Evolutionary conservation across 2,329 filamentous ascomycete species (phyloP).

Genomic region (Podosphaera aphanis): DNA sequence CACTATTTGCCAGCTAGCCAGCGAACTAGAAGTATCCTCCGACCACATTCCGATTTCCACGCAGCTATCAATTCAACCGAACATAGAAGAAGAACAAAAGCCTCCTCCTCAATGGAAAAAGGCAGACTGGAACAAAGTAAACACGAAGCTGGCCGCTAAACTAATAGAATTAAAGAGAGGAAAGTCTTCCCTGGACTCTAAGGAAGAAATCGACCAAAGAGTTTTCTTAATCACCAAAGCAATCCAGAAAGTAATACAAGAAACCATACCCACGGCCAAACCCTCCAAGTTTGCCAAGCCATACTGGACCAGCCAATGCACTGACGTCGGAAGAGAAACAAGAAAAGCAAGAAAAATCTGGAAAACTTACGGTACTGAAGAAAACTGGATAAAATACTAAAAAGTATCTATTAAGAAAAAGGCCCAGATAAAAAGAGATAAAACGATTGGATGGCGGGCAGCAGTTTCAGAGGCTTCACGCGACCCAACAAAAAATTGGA

Average conservation of each 20-base stretch:
- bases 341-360: not conserved
- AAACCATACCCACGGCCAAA: not conserved
- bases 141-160: no score
- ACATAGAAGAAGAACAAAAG: no score
- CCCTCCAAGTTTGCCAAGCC: not conserved
- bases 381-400: no score
- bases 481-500: not conserved
- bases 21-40: no score
- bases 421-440: not conserved
- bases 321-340: not conserved
- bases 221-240: not conserved
- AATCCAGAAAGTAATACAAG: not conserved
- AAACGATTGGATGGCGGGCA: not conserved
- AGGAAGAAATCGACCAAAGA: not conserved
- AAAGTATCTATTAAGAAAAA: not conserved
- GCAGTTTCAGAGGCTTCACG: not conserved
- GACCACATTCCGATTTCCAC: no score
- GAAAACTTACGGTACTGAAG: no score
- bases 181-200: not conserved
- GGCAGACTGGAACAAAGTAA: no score
- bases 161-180: not conserved
- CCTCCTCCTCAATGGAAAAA: no score
- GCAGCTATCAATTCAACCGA: no score
- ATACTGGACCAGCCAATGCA: not conserved
- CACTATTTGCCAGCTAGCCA: no score